Base-by-base conservation (phyloP, 1,284 basidiomycete species). In the Malassezia restricta region DNA sequence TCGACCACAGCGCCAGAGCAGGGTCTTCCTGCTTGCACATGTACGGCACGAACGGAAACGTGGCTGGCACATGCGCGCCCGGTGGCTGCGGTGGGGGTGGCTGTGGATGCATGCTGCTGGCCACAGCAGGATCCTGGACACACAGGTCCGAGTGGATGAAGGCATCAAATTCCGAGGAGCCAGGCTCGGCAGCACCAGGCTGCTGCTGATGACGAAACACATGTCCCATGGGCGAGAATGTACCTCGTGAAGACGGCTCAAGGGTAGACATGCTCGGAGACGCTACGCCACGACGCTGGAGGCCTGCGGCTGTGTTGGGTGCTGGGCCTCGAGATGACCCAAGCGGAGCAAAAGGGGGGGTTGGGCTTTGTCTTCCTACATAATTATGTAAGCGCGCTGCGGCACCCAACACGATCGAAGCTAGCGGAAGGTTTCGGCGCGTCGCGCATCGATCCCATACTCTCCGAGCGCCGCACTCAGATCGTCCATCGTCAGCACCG, bases 401-500 rank as follows among this genome's bases (percentile, higher is more conserved):
- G 44, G 44, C 35, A 32, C 27, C 35, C 29, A 40, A n/a, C 7
- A 35, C 44, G 44, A 46, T 46, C 44, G 44, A 46, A 42, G 29
- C 43, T 63, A 73, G 17, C 68, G 68, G 58, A 65, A 71, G 56
- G 62, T 66, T 43, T 71, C 68, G 27, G 69, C 64, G 11, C 68
- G 56, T 9, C 64, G 55, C 40, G 68, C 65, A 43, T 71, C 67
- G 54, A 73, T 64, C 6, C 94, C 92, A 70, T 96, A 95, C 74
- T 99, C 94, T 38, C 82, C 80, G 27, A 99, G 79, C 1, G 94
- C 94, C 6, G 89, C 79, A 56, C 84, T 85, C 42, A 98, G 78
- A 71, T 98, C 94, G 59, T 98, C 94, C 90, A 96, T 95, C 5
- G 89, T 95, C 56, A 99, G 76, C 0, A 91, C 89, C n/a, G 94